Evolutionary conservation across 345 rosid genomes (phyloP).

Genomic region (Arabis hirsuta): DNA sequence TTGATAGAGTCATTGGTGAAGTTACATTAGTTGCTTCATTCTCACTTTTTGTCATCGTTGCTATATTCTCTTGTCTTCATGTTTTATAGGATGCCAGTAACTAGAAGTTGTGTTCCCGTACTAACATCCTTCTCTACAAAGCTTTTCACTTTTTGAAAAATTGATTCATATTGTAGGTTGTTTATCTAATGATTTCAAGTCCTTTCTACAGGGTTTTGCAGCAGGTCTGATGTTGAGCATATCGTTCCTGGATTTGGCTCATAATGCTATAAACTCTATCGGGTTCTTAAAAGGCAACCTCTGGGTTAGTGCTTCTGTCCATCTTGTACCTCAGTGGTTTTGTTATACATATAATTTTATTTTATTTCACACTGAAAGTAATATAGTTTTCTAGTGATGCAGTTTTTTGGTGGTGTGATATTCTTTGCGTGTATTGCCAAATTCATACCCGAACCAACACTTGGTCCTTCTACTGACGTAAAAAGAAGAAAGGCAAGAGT

Average conservation of each 20-base stretch:
- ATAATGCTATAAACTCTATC: constrained; percentile 93
- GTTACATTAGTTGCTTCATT: not conserved
- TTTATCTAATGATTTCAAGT: constrained; percentile 35
- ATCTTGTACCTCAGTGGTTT: constrained; percentile 24
- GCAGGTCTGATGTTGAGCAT: constrained; percentile 98
- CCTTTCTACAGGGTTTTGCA: constrained; percentile 84
- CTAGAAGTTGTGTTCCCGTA: not conserved
- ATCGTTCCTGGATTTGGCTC: constrained; percentile 95
- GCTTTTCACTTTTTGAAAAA: not conserved
- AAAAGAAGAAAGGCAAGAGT: constrained; percentile 75
- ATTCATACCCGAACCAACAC: constrained; percentile 90
- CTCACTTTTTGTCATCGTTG: constrained; percentile 8
- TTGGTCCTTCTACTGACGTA: constrained; percentile 60
- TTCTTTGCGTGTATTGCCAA: constrained; percentile 83
- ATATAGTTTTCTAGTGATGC: constrained; percentile 46
- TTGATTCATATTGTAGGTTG: constrained; percentile 9
- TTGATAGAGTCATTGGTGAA: not conserved
- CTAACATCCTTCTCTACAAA: not conserved
- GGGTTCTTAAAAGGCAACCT: constrained; percentile 96
- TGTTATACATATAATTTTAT: constrained; percentile 5
- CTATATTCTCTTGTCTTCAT: constrained; percentile 11
- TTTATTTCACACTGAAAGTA: constrained; percentile 32
- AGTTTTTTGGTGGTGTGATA: constrained; percentile 93
- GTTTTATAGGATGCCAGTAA: constrained; percentile 16
- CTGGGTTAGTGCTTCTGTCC: constrained; percentile 68